phyloP scores from a whole-genome alignment of 2,329 filamentous ascomycete genomes.

The Aspergillus sp. region DNA sequence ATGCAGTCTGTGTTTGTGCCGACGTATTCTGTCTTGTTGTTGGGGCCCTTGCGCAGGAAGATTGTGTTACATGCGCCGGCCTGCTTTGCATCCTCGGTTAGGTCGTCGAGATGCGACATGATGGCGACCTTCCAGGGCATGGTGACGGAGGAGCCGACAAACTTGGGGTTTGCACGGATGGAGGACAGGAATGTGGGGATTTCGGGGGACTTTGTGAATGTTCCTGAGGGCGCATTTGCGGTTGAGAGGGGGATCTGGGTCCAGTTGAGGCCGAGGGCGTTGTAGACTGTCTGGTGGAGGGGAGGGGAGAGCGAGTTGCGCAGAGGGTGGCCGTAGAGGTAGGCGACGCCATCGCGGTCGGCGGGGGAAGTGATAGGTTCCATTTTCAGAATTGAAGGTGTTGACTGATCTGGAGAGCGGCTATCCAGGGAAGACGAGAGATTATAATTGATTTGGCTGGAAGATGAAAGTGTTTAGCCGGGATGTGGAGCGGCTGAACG shows the following conservation, averaged over 20 bases:
- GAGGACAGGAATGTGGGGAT: constrained; percentile 36
- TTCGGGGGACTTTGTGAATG: constrained; percentile 35
- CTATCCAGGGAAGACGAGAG: neutral
- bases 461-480: constrained; percentile 1
- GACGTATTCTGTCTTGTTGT: constrained; percentile 55
- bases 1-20: constrained; percentile 82
- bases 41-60: constrained; percentile 54
- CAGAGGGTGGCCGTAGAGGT: constrained; percentile 58
- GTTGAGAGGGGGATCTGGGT: constrained; percentile 49
- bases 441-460: neutral
- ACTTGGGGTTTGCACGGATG: constrained; percentile 39
- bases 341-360: constrained; percentile 51
- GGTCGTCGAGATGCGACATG: constrained; percentile 68
- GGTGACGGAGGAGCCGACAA: constrained; percentile 68
- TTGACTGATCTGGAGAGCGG: neutral
- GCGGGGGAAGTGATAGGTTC: constrained; percentile 32
- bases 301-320: constrained; percentile 58
- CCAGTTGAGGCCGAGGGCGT: constrained; percentile 53
- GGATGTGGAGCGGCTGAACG: neutral
- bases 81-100: constrained; percentile 70
- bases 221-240: constrained; percentile 21
- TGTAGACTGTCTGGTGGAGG: constrained; percentile 56
- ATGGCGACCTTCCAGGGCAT: constrained; percentile 85
- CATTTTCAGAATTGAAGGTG: neutral
- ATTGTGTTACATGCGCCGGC: constrained; percentile 81